Percentiles rank a stretch among this genome's conserved stretches.
Conservation (phyloP, 108 stramenopile species). For the Skeletonema marinoi region DNA sequence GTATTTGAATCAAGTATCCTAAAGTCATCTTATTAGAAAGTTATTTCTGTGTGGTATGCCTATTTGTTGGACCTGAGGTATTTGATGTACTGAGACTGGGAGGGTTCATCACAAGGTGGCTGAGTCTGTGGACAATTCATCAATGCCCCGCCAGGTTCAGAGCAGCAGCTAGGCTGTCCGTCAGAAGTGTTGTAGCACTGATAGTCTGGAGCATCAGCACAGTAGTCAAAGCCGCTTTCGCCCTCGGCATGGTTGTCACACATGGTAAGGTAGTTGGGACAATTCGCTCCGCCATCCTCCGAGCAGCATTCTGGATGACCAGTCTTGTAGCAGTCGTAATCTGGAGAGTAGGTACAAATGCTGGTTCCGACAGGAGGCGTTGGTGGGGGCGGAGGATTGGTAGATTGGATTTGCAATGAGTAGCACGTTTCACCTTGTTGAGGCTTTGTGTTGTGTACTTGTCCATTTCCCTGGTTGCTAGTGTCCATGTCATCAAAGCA, state of each 20-base stretch:
- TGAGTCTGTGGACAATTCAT: constrained; percentile 8
- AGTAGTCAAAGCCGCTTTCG: background rate
- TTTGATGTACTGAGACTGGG: too few species aligned
- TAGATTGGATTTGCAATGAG: background rate
- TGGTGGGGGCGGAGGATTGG: background rate
- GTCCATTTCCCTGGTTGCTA: background rate
- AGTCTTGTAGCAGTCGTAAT: constrained; percentile 9
- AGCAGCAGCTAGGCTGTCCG: constrained; percentile 5
- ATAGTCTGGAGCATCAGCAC: constrained; percentile 6
- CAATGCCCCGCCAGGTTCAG: background rate
- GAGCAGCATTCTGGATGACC: constrained; percentile 1
- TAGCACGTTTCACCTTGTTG: constrained; percentile 6
- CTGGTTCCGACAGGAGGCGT: background rate
- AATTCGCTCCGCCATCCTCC: background rate
- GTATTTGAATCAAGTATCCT: too few species aligned
- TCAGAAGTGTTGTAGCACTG: constrained; percentile 7
- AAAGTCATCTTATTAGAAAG: too few species aligned
- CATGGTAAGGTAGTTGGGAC: background rate
- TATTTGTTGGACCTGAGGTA: too few species aligned
- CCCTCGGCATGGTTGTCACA: background rate
- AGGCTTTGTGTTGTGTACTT: background rate
- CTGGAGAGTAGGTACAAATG: constrained; percentile 4
- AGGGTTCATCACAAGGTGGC: background rate
- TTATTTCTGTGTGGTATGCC: too few species aligned
- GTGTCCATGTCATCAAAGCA: background rate